A percentile compares a stretch with the other conserved stretches of the same genome.
These are phyloP conservation scores for Chlamydomonas applanata DNA, from an alignment of 139 green algal genomes.

Conservation along the genomic window DNA sequence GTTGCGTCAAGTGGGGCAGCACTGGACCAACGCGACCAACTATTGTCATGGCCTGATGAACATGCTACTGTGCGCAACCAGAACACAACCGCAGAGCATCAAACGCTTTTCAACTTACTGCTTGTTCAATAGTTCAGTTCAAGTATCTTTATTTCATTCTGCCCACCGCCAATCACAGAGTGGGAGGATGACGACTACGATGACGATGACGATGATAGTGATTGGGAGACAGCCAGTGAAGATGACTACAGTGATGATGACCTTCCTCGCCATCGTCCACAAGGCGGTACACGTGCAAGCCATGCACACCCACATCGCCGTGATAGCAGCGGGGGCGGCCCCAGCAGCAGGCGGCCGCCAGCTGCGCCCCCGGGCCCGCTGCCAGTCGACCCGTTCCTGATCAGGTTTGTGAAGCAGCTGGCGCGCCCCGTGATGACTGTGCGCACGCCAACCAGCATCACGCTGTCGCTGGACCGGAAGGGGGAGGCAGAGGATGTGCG, in stretches of 20 bases:
- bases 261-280: not conserved
- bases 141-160: too few relatives aligned
- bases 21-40: too few relatives aligned
- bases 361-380: not conserved
- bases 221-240: not conserved
- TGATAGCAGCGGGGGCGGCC: not conserved
- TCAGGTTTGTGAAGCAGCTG: not conserved
- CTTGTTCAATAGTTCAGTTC: too few relatives aligned
- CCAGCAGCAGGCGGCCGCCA: not conserved
- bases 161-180: not conserved
- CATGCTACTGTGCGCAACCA: not conserved
- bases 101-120: too few relatives aligned
- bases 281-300: not conserved
- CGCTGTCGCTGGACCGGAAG: too few relatives aligned
- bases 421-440: too few relatives aligned
- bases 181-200: not conserved
- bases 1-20: too few relatives aligned
- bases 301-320: not conserved
- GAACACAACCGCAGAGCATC: too few relatives aligned
- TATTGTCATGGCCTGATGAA: too few relatives aligned
- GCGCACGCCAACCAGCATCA: too few relatives aligned
- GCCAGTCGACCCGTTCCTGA: not conserved
- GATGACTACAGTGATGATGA: not conserved
- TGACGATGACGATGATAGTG: not conserved
- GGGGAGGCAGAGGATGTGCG: too few relatives aligned